Evolutionary conservation across 1,284 basidiomycete species (phyloP).

Genomic region (Ustilago xerochloae): DNA sequence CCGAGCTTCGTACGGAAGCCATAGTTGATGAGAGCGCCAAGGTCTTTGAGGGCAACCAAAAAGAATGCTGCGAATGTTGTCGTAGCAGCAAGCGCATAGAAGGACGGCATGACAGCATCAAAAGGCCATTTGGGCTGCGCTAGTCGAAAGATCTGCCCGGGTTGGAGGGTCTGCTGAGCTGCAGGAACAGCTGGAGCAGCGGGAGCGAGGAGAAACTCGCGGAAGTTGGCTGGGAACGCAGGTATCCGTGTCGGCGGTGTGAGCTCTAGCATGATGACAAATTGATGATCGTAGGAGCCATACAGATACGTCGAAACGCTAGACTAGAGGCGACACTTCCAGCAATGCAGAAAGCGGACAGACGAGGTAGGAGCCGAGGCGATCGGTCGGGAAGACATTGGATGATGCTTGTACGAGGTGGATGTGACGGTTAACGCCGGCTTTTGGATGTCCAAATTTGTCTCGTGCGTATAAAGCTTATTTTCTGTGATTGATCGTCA

Average conservation of each 20-base stretch:
- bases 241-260: conserved; percentile 29
- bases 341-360: too few relatives aligned
- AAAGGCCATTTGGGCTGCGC: conserved; percentile 40
- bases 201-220: conserved; percentile 31
- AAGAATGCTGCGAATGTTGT: conserved; percentile 29
- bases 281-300: too few relatives aligned
- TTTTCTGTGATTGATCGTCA: conserved; percentile 18
- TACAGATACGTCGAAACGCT: too few relatives aligned
- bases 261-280: conserved; percentile 30
- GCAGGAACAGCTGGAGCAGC: conserved; percentile 20
- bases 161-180: conserved; percentile 23
- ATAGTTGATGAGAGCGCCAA: conserved; percentile 38
- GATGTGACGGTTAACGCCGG: background rate
- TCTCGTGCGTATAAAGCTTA: conserved; percentile 10
- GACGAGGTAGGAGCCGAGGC: too few relatives aligned
- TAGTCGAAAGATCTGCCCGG: conserved; percentile 39
- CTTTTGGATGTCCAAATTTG: conserved; percentile 4
- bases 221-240: conserved; percentile 38
- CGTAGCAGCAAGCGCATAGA: conserved; percentile 32
- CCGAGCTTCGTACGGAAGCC: conserved; percentile 18
- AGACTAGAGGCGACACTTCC: too few relatives aligned
- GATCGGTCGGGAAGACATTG: too few relatives aligned
- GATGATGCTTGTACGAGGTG: background rate
- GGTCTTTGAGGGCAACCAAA: conserved; percentile 37
- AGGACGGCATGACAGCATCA: conserved; percentile 28